Evolutionary conservation across 345 rosid species (phyloP).

Genomic region (Adansonia digitata): DNA sequence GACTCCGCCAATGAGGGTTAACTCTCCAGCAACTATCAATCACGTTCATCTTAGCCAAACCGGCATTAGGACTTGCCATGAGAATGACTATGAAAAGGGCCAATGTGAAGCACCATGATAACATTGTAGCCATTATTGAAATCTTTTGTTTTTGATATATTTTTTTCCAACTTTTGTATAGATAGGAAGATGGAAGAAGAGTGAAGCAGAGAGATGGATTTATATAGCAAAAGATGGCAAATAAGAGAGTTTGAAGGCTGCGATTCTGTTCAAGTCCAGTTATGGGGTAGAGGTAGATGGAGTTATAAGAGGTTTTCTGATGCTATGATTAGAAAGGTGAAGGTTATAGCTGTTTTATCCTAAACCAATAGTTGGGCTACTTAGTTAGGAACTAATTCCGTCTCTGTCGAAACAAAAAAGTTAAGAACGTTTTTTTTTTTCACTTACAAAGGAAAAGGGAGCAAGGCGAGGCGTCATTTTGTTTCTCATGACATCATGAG

Average conservation of each 20-base stretch:
- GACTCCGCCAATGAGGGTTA: constrained; percentile 43
- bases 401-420: too few species aligned
- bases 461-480: too few species aligned
- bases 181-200: background rate
- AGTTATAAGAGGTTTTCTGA: background rate
- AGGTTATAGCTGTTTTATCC: background rate
- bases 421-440: too few species aligned
- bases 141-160: background rate
- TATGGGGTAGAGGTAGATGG: background rate
- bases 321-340: background rate
- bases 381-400: too few species aligned
- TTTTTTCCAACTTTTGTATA: background rate
- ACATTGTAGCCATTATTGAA: background rate
- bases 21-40: constrained; percentile 71
- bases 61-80: background rate
- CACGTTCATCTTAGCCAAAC: constrained; percentile 38
- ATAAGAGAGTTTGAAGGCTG: background rate
- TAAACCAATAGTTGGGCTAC: background rate
- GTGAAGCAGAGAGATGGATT: background rate
- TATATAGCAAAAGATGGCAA: background rate
- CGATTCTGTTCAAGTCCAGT: background rate
- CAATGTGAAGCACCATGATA: constrained; percentile 14
- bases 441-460: too few species aligned
- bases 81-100: constrained; percentile 17
- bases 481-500: too few species aligned